Evolutionary conservation across 768 basidiomycete genomes (phyloP), one percentile per base, ranked within the genome.

Genomic region (Termitomyces sp.): DNA sequence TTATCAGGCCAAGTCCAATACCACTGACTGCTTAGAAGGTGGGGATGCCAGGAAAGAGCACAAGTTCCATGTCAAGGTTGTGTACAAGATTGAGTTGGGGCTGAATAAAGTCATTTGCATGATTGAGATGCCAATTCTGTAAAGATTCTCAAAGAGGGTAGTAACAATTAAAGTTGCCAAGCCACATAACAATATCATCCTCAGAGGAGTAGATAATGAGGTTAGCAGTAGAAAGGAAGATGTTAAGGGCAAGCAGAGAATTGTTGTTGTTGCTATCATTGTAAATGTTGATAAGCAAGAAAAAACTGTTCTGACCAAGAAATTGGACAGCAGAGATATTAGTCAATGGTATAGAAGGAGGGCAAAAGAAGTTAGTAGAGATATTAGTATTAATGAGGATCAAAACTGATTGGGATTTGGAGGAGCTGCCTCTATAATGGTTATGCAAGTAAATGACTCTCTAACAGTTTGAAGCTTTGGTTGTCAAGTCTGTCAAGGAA

Each of bases 31-130:
- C 9, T 9, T 41, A n/a, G 5, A 41, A n/a, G 8, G 39, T 41
- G 39, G n/a, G 39, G 8, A 10, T 41, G n/a, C n/a, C 18, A 0
- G 39, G 7, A 3, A 5, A n/a, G n/a, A 41, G 39, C 0, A 7
- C 7, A 0, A 41, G n/a, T 4, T 41, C 39, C 9, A 41, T 41
- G 39, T 41, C 4, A 8, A 8, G 3, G n/a, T n/a, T 3, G 9
- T 2, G n/a, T n/a, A n/a, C n/a, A n/a, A 1, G 8, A 41, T 9
- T 0, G 9, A 0, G 2, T 41, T 8, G 9, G 2, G 9, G 39
- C 0, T 41, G 18, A 4, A 41, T 41, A 3, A n/a, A 7, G 4
- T 41, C n/a, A 2, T 10, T 13, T 8, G 39, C 1, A 5, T 8
- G 8, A 7, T 41, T 41, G n/a, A 41, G 39, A 10, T 41, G 39